These are phyloP conservation scores for Uncinocarpus reesii DNA, from an alignment of 2,329 filamentous ascomycete species.

Conservation along the genomic window DNA sequence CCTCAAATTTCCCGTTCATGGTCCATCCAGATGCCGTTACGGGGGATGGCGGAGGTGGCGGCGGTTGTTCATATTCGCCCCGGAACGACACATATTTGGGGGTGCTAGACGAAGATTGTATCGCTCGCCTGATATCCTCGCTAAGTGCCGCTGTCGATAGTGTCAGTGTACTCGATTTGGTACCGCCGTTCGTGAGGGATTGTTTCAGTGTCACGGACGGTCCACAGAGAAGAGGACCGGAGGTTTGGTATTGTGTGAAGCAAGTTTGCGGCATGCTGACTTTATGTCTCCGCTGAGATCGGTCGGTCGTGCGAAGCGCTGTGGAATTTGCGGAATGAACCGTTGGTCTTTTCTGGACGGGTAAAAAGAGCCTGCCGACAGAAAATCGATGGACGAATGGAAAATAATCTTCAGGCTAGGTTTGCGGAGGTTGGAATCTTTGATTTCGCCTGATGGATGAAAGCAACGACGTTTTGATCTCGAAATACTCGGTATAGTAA, in stretches of 20 bases:
- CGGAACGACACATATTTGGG: slow-evolving; percentile 26
- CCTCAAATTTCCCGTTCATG: background rate
- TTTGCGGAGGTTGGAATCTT: too few species aligned
- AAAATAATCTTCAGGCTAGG: too few species aligned
- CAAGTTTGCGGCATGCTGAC: slow-evolving; percentile 10
- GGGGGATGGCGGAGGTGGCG: slow-evolving; percentile 27
- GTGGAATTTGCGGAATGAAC: background rate
- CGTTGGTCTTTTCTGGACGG: too few species aligned
- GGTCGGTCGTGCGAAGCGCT: background rate
- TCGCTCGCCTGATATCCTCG: slow-evolving; percentile 32
- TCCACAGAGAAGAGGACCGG: background rate
- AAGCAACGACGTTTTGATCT: background rate
- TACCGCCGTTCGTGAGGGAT: background rate
- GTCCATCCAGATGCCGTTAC: slow-evolving; percentile 17
- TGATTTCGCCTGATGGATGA: too few species aligned
- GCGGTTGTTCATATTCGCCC: slow-evolving; percentile 23
- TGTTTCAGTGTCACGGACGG: slow-evolving; percentile 1
- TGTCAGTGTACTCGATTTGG: background rate
- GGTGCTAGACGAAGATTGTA: slow-evolving; percentile 27
- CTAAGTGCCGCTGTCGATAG: slow-evolving; percentile 23
- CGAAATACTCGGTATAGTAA: background rate
- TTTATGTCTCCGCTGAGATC: background rate
- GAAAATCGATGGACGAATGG: too few species aligned
- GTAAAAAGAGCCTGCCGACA: too few species aligned
- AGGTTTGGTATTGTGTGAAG: slow-evolving; percentile 6